Base-by-base conservation (phyloP, 257 asterid species). In the Solanum clarkiae region DNA sequence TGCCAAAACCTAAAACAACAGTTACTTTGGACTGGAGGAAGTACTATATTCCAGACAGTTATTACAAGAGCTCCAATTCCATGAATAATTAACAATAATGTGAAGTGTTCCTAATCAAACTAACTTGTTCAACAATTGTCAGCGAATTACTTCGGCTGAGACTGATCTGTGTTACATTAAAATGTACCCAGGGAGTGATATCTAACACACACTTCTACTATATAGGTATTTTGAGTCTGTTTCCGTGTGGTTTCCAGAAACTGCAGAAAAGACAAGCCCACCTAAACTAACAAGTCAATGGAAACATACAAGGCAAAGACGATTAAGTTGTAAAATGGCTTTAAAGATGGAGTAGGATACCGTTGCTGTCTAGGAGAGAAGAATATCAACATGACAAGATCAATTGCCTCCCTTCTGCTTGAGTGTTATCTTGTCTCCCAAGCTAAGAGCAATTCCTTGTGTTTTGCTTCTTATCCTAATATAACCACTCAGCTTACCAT, bases 401-500 rank as follows among this genome's bases (percentile, higher is more conserved):
- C 92, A 97, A 95, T 89, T 92, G 86, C 98, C 96, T 86, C 99
- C 98, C 91, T 97, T 97, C 88, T 97, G 99, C 94, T 97, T 97
- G 84, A 97, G 97, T 44, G 98, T 97, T 72, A 97, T 97, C 87
- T 97, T 97, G 93, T 97, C 99, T 8, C 98, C 99, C 91, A 97
- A 90, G 93, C 99, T 97, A 86, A 97, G 99, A 32, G 99, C 99
- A 10, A 97, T 97, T 79, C 99, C 99, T 87, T 97, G 99, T 80
- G 99, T 97, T 91, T 97, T 97, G 97, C 99, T 97, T 89, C 99
- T 90, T 90, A 97, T 97, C 91, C 99, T 92, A 65, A 95, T 95
- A 91, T 97, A 97, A 80, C 99, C 99, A 36, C 93, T 95, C 83
- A 97, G 92, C 88, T 94, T 97, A 51, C 94, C 97, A 91, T 97